A percentile compares a stretch with the other conserved stretches of the same genome.
Conservation (phyloP, 2,329 filamentous ascomycete genomes). For the Aspergillus melleus region DNA sequence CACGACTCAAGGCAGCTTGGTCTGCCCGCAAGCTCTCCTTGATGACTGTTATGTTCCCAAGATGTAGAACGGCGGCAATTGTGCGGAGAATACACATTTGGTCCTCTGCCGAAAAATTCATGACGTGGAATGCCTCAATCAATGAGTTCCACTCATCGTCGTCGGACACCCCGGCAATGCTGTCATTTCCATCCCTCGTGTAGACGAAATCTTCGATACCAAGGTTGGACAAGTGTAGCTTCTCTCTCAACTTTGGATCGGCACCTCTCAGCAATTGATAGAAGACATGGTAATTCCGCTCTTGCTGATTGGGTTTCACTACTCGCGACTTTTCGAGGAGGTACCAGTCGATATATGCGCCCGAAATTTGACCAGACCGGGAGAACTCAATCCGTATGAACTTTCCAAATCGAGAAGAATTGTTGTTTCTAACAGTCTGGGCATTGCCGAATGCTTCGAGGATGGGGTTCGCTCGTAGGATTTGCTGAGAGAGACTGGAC, state of each 20-base stretch:
- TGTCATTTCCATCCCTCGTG: slow-evolving; percentile 86
- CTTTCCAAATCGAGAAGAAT: slow-evolving; percentile 97
- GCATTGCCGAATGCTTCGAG: slow-evolving; percentile 98
- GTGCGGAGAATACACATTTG: slow-evolving; percentile 81
- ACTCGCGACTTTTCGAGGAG: slow-evolving; percentile 97
- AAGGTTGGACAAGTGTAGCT: slow-evolving; percentile 72
- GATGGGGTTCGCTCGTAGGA: slow-evolving; percentile 92
- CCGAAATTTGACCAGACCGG: slow-evolving; percentile 82
- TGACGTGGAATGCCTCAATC: slow-evolving; percentile 89
- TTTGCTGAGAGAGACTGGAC: slow-evolving; percentile 92
- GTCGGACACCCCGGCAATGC: slow-evolving; percentile 87
- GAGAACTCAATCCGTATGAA: slow-evolving; percentile 98
- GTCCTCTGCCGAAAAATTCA: slow-evolving; percentile 87
- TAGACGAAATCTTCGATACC: slow-evolving; percentile 88
- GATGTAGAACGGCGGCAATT: slow-evolving; percentile 85
- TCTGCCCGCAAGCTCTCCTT: slow-evolving; percentile 91
- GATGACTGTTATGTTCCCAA: slow-evolving; percentile 86
- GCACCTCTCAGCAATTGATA: slow-evolving; percentile 92
- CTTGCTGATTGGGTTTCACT: slow-evolving; percentile 79
- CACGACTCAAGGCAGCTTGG: slow-evolving; percentile 77
- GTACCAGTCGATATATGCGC: slow-evolving; percentile 98
- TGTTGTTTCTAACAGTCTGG: slow-evolving; percentile 96
- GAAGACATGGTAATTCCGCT: slow-evolving; percentile 96
- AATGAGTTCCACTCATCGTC: slow-evolving; percentile 84
- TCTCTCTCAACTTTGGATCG: slow-evolving; percentile 68